Evolutionary conservation across 345 rosid genomes (phyloP).

Genomic region (Eucalyptus microcorys): DNA sequence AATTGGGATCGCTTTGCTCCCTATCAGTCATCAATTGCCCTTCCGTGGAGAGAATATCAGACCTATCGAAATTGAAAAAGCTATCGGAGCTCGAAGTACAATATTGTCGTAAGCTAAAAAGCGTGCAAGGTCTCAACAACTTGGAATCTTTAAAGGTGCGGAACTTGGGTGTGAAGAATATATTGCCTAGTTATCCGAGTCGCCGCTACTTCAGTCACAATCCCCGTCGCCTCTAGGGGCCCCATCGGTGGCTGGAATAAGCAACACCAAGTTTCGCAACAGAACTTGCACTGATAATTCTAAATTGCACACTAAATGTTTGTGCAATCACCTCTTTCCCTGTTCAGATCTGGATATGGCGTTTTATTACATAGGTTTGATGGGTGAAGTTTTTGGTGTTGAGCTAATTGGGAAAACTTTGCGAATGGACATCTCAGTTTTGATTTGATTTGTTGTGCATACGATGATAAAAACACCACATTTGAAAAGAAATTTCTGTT

Average conservation of each 20-base stretch:
- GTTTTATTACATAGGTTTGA: not conserved
- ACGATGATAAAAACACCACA: not conserved
- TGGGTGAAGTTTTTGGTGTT: not conserved
- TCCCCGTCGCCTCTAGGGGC: not conserved
- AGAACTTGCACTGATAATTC: not conserved
- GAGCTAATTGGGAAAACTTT: not conserved
- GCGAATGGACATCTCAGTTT: not conserved
- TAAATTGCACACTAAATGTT: not conserved
- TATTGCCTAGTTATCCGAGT: no score
- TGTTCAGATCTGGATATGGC: not conserved
- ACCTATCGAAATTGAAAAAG: not conserved
- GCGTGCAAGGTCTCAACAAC: not conserved
- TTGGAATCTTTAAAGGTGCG: not conserved
- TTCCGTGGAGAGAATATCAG: not conserved
- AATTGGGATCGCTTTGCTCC: not conserved
- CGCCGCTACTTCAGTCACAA: not conserved
- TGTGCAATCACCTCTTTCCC: not conserved
- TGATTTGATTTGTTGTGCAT: not conserved
- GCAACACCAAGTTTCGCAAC: not conserved
- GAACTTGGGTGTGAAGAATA: not conserved
- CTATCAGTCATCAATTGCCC: not conserved
- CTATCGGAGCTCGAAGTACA: not conserved
- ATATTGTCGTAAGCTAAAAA: not conserved
- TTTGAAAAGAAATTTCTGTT: not conserved
- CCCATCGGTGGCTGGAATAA: not conserved